Evolutionary conservation across 345 rosid genomes (phyloP), one percentile per base, ranked within the genome.

Genomic region (Combretum micranthum): DNA sequence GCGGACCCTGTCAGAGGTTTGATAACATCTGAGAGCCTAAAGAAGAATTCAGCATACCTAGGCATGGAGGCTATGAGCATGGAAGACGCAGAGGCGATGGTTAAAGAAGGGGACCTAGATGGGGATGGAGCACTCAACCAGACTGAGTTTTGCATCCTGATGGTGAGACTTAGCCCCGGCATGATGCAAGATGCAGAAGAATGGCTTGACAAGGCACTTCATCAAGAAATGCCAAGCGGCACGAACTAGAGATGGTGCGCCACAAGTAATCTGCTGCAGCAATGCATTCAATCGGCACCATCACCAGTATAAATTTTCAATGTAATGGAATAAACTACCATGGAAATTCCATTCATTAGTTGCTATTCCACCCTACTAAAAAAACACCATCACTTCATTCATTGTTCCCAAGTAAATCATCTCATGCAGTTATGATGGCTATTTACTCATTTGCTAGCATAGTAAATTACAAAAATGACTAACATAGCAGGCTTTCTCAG

Each of bases 111-210:
- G 8, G 96, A 88, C 57, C 80, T 86, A 0, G 83, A 91, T 2
- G 85, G 95, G 1, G 98, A 91, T 46, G 96, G 94, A 12, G 83
- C 80, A 1, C 94, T 91, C 26, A 79, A 78, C 60, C 76, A 85
- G 67, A 83, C 77, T 0, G 95, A 91, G 26, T 91, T 91, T 51
- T 91, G 98, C 52, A 76, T 88, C 57, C 81, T 92, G 20, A 88
- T 88, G 98, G 87, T 91, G 12, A 76, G 93, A 70, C 86, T 91
- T 43, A 88, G 98, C 65, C 96, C 96, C 3, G 88, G 72, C 44
- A 80, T 86, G 87, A 88, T 92, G 95, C 64, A 75, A 52, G 84
- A 88, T 53, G 93, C 98, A 0, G 83, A 86, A 65, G 20, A 66
- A 0, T 92, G 95, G 95, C 83, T 86, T 2, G 62, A 81, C 64